A percentile compares a stretch with the other conserved stretches of the same genome.
These are phyloP conservation scores for Stephania cephalantha DNA, from an alignment of 164 flowering plant species.

Conservation along the genomic window DNA sequence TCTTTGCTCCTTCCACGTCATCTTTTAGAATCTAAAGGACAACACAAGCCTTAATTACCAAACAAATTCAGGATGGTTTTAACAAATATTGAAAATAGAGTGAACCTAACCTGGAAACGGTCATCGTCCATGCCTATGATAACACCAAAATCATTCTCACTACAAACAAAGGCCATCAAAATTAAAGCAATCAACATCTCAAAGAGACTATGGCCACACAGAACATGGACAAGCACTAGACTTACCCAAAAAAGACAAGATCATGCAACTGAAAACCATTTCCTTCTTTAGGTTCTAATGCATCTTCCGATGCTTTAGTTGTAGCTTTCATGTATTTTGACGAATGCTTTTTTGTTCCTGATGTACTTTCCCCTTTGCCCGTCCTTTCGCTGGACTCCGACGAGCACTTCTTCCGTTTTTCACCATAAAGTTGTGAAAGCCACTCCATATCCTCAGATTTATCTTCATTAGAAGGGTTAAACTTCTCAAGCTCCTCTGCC, in stretches of 20 bases:
- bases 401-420: conserved; percentile 26
- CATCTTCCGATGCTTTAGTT: conserved; percentile 11
- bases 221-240: not conserved
- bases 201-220: not conserved
- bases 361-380: not conserved
- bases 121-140: conserved; percentile 58
- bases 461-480: conserved; percentile 37
- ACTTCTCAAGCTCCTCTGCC: conserved; percentile 68
- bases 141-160: conserved; percentile 76
- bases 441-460: conserved; percentile 55
- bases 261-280: conserved; percentile 51
- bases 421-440: conserved; percentile 77
- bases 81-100: not conserved
- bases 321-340: conserved; percentile 21
- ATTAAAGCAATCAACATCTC: not conserved
- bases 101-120: conserved; percentile 50
- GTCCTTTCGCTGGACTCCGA: conserved; percentile 5
- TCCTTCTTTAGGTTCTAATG: conserved; percentile 18
- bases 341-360: conserved; percentile 17
- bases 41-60: not conserved
- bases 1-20: conserved; percentile 43
- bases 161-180: conserved; percentile 26
- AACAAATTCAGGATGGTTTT: not conserved
- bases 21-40: conserved; percentile 59
- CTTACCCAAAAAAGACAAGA: conserved; percentile 80